Base-by-base conservation (phyloP, 768 basidiomycete genomes). In the Solioccasus polychromus region DNA sequence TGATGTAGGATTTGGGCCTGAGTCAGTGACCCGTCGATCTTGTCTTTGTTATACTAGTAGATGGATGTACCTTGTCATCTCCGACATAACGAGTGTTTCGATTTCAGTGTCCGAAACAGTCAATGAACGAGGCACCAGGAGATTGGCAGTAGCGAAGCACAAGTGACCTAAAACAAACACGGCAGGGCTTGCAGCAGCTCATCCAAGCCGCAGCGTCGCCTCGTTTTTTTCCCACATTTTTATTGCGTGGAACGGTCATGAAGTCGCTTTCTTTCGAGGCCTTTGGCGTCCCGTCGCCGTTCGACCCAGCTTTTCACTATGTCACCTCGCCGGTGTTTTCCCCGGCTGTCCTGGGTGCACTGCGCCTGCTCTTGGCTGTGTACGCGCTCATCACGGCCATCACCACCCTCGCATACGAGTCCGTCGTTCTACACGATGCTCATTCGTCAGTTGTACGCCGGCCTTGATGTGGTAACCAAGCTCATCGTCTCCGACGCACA, bases 281-380 rank as follows among this genome's bases (percentile, higher is more conserved):
- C 9, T 67, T 72, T 24, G 72, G 70, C n/a, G 68, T 72, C 31
- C 42, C 58, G 25, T 22, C 57, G 12, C 69, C 75, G 6, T 77
- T 77, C 49, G 75, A 77, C 57, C 54, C 62, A 1, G 44, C 59
- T 3, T 64, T 62, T 45, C 47, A 54, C 42, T 56, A 68, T 48
- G 75, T 75, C 45, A 71, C 76, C 4, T 72, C 70, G 0, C 64
- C 68, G 11, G 40, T 78, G 11, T 52, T 83, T 42, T 65, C 74
- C 4, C 71, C 80, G 12, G 18, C 52, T 14, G 47, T 59, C 18
- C 71, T 85, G 24, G 79, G 72, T 2, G 43, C 44, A 4, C 48
- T 80, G 25, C 71, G 83, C 34, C 55, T 76, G 23, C 44, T 71
- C 3, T 52, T 85, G 23, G 82, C 77, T 1, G 36, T 74, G 1